Base-by-base conservation (phyloP, 2,329 filamentous ascomycete species). In the Neoascochyta sp. region DNA sequence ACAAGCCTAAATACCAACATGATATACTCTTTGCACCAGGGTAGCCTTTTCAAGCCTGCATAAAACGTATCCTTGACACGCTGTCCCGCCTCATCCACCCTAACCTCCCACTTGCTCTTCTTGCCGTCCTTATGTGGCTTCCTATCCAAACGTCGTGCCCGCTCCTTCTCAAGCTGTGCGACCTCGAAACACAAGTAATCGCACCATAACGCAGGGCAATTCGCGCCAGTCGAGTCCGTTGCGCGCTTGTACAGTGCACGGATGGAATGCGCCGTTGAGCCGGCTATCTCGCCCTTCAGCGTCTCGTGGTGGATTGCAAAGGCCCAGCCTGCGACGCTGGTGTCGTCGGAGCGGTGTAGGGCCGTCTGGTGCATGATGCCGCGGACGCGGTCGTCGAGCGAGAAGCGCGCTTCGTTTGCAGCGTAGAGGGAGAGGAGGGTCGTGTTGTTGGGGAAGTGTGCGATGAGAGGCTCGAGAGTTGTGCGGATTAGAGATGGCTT, bases 361-460 rank as follows among this genome's bases (percentile, higher is more conserved):
- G n/a, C n/a, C 3, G 65, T 46, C 6, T 49, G 57, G 12, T 72
- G 63, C 8, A 89, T 66, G 7, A 85, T 63, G 5, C 74, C 69
- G n/a, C 84, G 78, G 12, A 93, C 76, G 11, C 86, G 82, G 46
- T 93, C 85, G 39, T 87, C 76, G 31, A 92, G 73, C 14, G 81
- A 75, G 23, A 86, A 76, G 6, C 81, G 76, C 2, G 78, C 71
- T 54, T 90, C 81, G 40, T 85, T 80, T 69, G 81, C 84, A n/a
- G 80, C 74, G 42, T 83, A 83, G 0, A 92, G 65, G 1, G 75
- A 69, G 1, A 93, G 71, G 39, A 95, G 81, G 5, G 86, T 70
- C 2, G 79, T 84, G 63, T 95, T 95, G 27, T 70, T 69, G 0
- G 88, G 86, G 55, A 88, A 94, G 5, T 66, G 55, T 0, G 50